Conservation (phyloP, 73 alveolate species). For the Tetrahymena thermophila region DNA sequence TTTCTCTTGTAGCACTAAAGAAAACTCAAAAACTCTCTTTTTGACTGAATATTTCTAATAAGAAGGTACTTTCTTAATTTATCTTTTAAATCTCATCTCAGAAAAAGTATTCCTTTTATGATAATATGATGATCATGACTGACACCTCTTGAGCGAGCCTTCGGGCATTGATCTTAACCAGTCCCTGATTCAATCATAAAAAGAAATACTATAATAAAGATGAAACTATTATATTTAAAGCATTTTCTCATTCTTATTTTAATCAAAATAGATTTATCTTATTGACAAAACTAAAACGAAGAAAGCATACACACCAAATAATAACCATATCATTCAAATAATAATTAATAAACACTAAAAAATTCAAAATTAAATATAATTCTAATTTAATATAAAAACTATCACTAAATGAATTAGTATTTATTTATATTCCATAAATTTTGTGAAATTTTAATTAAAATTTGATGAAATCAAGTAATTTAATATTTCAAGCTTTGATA, state of each 20-base stretch:
- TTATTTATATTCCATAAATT: too few relatives aligned
- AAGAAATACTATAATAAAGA: background rate
- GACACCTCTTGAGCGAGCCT: constrained; percentile 7
- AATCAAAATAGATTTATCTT: background rate
- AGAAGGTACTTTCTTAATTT: background rate
- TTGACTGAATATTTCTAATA: too few relatives aligned
- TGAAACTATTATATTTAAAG: background rate
- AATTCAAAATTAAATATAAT: too few relatives aligned
- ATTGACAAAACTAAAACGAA: background rate
- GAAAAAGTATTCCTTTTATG: background rate
- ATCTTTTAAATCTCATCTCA: background rate
- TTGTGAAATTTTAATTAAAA: too few relatives aligned
- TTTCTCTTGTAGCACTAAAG: background rate
- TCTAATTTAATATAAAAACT: too few relatives aligned
- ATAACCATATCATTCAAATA: background rate
- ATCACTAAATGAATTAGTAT: too few relatives aligned
- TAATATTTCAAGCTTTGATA: too few relatives aligned
- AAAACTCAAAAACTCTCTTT: too few relatives aligned
- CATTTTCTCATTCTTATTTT: background rate
- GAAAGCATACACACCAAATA: too few relatives aligned
- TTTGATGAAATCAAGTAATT: too few relatives aligned
- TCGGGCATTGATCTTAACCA: constrained; percentile 2
- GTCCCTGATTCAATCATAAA: background rate
- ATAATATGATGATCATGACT: background rate
- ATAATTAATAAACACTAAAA: too few relatives aligned